Evolutionary conservation across 2,329 filamentous ascomycete species (phyloP).

Genomic region (Alternaria arbusti): DNA sequence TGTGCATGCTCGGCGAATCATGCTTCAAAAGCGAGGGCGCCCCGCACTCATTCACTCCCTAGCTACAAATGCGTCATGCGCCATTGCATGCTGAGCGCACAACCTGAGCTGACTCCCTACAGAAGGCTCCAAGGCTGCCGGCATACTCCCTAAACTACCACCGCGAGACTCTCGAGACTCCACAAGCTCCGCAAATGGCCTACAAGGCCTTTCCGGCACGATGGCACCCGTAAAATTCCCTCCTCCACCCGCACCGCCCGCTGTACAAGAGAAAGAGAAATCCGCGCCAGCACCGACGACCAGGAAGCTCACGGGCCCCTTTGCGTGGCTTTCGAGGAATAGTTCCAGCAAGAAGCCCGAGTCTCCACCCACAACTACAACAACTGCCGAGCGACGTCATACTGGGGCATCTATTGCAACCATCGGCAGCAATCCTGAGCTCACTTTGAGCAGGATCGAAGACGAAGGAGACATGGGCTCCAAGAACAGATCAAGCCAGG

Average conservation of each 20-base stretch:
- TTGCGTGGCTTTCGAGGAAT: conserved; percentile 45
- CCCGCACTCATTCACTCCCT: background rate
- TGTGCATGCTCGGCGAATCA: conserved; percentile 4
- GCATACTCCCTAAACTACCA: conserved; percentile 60
- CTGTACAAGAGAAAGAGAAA: conserved; percentile 42
- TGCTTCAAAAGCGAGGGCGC: background rate
- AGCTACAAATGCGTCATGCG: background rate
- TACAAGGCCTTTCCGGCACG: conserved; percentile 74
- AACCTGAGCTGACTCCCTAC: conserved; percentile 23
- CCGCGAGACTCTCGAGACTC: conserved; percentile 55
- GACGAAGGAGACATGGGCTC: conserved; percentile 55
- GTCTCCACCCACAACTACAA: conserved; percentile 62
- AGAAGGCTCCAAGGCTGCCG: conserved; percentile 36
- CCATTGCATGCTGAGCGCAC: background rate
- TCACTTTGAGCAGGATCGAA: conserved; percentile 77
- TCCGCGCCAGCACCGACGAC: conserved; percentile 40
- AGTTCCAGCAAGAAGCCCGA: conserved; percentile 65
- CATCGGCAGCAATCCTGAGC: conserved; percentile 78
- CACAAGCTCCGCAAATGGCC: conserved; percentile 29
- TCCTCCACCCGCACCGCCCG: conserved; percentile 45
- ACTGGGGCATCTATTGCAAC: conserved; percentile 83
- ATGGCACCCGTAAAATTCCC: conserved; percentile 68
- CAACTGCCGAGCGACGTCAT: conserved; percentile 66
- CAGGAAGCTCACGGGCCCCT: conserved; percentile 76
- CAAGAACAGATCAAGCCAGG: conserved; percentile 45